Conservation (phyloP, 768 basidiomycete species). For the Obba rivulosa region DNA sequence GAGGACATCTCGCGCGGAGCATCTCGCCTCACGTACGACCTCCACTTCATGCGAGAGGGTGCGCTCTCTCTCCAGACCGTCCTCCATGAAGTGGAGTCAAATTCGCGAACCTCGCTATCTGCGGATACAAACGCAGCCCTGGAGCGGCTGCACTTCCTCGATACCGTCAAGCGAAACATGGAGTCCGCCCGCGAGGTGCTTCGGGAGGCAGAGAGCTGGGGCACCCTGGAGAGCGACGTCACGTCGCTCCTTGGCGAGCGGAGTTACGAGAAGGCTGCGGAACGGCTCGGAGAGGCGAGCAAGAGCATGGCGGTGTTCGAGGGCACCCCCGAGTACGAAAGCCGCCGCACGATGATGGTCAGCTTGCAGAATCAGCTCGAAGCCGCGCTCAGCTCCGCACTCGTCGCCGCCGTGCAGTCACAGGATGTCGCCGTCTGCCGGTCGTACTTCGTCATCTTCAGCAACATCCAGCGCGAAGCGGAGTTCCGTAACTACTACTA, state of each 20-base stretch:
- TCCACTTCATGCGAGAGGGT: constrained; percentile 95
- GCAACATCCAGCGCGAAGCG: constrained; percentile 82
- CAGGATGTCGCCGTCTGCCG: constrained; percentile 72
- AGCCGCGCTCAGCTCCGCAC: constrained; percentile 82
- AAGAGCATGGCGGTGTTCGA: constrained; percentile 90
- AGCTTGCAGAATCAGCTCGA: constrained; percentile 95
- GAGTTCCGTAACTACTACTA: constrained; percentile 96
- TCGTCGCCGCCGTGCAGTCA: constrained; percentile 80
- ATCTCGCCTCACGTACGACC: constrained; percentile 88
- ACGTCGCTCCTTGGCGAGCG: constrained; percentile 75
- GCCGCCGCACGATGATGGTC: constrained; percentile 78
- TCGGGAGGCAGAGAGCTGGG: constrained; percentile 95
- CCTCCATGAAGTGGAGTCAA: constrained; percentile 56
- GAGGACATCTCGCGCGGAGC: constrained; percentile 90
- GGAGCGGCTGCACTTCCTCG: constrained; percentile 73
- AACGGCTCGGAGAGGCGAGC: constrained; percentile 82
- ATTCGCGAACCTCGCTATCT: constrained; percentile 46
- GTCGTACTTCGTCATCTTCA: constrained; percentile 81
- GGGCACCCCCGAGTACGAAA: constrained; percentile 88
- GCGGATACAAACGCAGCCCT: constrained; percentile 61
- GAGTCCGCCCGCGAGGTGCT: constrained; percentile 85
- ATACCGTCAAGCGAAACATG: constrained; percentile 82
- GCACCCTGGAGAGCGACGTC: constrained; percentile 89
- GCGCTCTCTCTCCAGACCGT: constrained; percentile 70
- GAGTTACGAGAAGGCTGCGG: constrained; percentile 86